Evolutionary conservation across 495 filamentous ascomycete genomes (phyloP).

Genomic region (Lophiotrema nucula): DNA sequence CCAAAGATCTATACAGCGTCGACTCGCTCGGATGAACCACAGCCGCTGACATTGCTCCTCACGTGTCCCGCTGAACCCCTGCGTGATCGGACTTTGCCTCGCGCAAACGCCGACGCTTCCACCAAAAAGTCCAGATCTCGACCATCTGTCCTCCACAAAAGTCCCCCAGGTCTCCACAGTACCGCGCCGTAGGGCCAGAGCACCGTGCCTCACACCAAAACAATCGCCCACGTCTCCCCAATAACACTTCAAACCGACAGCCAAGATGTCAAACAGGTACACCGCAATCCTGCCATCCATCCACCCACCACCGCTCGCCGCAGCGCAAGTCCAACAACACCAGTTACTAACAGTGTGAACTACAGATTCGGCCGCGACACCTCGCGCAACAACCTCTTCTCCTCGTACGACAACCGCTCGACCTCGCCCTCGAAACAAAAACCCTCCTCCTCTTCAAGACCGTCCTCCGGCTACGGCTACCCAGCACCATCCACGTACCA

Average conservation of each 20-base stretch:
- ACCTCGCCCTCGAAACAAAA: slow-evolving; percentile 29
- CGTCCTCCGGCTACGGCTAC: slow-evolving; percentile 55
- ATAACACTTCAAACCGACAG: neutral
- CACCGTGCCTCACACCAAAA: neutral
- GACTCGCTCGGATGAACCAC: no score
- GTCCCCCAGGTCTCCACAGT: neutral
- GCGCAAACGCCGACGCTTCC: no score
- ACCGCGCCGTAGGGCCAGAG: neutral
- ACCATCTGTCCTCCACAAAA: slow-evolving; percentile 6
- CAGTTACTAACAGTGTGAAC: neutral
- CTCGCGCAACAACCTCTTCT: slow-evolving; percentile 78
- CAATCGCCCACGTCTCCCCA: neutral
- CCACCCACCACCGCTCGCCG: no score
- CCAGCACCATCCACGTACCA: slow-evolving; percentile 44
- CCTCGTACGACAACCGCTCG: slow-evolving; percentile 59
- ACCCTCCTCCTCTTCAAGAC: slow-evolving; percentile 24
- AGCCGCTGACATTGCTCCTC: no score
- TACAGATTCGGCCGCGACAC: slow-evolving; percentile 25
- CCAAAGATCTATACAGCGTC: no score
- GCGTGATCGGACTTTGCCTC: no score
- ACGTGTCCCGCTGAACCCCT: no score
- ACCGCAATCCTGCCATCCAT: neutral
- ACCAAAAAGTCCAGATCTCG: no score
- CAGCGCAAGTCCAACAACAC: neutral
- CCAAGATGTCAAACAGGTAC: slow-evolving; percentile 5